These are phyloP conservation scores for Amanita subjunquillea DNA, from an alignment of 768 basidiomycete genomes.

Conservation along the genomic window DNA sequence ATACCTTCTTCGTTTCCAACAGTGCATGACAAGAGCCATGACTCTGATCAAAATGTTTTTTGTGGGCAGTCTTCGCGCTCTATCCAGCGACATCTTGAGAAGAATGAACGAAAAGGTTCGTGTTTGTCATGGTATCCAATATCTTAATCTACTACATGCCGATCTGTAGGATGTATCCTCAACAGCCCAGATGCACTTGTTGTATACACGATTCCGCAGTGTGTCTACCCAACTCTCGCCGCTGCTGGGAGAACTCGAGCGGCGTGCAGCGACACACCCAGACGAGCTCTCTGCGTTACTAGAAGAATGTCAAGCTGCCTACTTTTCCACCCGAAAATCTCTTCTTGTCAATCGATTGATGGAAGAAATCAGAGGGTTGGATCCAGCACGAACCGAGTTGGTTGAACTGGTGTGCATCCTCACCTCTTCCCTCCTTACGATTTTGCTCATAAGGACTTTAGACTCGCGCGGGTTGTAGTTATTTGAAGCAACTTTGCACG, in stretches of 20 bases:
- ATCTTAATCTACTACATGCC: background rate
- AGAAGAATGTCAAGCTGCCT: conserved; percentile 80
- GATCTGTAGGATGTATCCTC: conserved; percentile 57
- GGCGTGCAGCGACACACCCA: conserved; percentile 63
- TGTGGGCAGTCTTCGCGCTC: conserved; percentile 69
- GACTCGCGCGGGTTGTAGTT: conserved; percentile 89
- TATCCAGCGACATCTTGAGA: conserved; percentile 69
- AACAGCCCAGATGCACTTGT: conserved; percentile 72
- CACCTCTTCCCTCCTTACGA: background rate
- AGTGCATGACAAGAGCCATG: conserved; percentile 97
- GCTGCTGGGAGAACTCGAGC: conserved; percentile 78
- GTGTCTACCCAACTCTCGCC: conserved; percentile 66
- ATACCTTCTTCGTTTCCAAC: conserved; percentile 93
- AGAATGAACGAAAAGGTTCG: conserved; percentile 66
- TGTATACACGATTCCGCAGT: conserved; percentile 82
- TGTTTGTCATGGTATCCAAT: background rate
- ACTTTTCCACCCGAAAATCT: conserved; percentile 62
- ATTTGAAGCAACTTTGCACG: conserved; percentile 83
- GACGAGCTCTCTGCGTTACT: conserved; percentile 78
- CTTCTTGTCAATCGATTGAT: conserved; percentile 65
- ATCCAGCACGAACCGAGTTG: conserved; percentile 70
- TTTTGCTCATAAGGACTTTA: conserved; percentile 17
- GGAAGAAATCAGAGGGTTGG: conserved; percentile 76
- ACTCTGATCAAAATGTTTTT: conserved; percentile 98
- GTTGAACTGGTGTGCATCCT: conserved; percentile 63